phyloP scores from a whole-genome alignment of 441 rosid species.

The Erodium trifolium region DNA sequence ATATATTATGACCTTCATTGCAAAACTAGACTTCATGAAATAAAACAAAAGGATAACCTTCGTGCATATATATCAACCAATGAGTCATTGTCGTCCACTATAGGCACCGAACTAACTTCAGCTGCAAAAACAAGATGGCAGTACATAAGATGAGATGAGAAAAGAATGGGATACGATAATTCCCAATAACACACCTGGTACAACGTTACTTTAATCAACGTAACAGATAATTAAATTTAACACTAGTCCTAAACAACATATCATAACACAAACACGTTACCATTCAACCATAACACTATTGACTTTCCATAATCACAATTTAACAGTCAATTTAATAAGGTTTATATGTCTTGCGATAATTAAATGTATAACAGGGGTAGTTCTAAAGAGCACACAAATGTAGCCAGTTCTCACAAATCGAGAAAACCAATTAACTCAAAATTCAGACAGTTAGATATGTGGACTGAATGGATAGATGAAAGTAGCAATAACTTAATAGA shows the following conservation, averaged over 20 bases:
- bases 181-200: neutral
- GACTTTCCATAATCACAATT: neutral
- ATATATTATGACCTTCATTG: conserved; percentile 7
- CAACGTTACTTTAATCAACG: neutral
- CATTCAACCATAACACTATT: neutral
- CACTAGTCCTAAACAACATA: neutral
- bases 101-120: conserved; percentile 87
- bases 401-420: neutral
- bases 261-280: neutral
- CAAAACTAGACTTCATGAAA: neutral
- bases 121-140: conserved; percentile 39
- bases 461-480: neutral
- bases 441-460: neutral
- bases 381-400: neutral
- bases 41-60: conserved; percentile 44
- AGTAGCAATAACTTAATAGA: conserved; percentile 7
- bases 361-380: neutral
- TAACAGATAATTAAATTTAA: no score
- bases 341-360: neutral
- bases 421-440: neutral
- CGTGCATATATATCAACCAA: conserved; percentile 87
- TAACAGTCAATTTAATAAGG: neutral
- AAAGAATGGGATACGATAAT: neutral
- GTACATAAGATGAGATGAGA: neutral
- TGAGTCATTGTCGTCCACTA: conserved; percentile 93